A percentile compares a stretch with the other conserved stretches of the same genome.
These are phyloP conservation scores for Zanthoxylum bungeanum DNA, from an alignment of 345 rosid genomes.

Conservation along the genomic window DNA sequence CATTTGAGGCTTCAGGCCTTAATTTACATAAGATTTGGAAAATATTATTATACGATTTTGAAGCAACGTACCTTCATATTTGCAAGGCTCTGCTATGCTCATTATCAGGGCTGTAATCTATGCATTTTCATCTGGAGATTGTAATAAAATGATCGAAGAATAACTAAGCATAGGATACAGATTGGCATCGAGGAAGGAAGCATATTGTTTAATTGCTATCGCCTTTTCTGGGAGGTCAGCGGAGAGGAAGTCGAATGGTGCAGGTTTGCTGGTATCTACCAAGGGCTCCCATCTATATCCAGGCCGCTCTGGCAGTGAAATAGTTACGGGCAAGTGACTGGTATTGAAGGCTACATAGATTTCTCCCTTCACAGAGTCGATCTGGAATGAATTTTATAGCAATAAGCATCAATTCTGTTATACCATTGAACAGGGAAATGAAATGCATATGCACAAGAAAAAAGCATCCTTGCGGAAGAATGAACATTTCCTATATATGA, in stretches of 20 bases:
- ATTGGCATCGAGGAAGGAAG: constrained; percentile 76
- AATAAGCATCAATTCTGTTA: neutral
- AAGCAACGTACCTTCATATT: neutral
- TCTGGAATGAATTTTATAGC: constrained; percentile 34
- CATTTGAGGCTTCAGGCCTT: neutral
- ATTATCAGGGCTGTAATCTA: neutral
- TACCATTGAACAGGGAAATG: neutral
- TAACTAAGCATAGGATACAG: constrained; percentile 88
- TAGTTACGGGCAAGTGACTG: constrained; percentile 58
- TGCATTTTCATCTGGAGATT: constrained; percentile 35
- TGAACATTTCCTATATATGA: neutral
- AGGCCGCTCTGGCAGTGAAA: constrained; percentile 72
- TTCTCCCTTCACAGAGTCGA: constrained; percentile 71
- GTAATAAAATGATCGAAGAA: constrained; percentile 71
- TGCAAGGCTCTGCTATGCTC: neutral
- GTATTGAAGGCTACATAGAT: constrained; percentile 83
- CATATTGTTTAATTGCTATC: constrained; percentile 55
- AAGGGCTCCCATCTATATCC: constrained; percentile 86
- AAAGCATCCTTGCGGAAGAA: neutral
- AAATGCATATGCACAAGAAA: neutral
- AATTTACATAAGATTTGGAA: neutral
- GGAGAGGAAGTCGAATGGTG: constrained; percentile 78
- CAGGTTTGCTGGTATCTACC: constrained; percentile 81
- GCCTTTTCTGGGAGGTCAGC: constrained; percentile 55
- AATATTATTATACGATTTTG: neutral